phyloP scores from a whole-genome alignment of 1,284 basidiomycete genomes.

The Phellopilus nigrolimitatus region DNA sequence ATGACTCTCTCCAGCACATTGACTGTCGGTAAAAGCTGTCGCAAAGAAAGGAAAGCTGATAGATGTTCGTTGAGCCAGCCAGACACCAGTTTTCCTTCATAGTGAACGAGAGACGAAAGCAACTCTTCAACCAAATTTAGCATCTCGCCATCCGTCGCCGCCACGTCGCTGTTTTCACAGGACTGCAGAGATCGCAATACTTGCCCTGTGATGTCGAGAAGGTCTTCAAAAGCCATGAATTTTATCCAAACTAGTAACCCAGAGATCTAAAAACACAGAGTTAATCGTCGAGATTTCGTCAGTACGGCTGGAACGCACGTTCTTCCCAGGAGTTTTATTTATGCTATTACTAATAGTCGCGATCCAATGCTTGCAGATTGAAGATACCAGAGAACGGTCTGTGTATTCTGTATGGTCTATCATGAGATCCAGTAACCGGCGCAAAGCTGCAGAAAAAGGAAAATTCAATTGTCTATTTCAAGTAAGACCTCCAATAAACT shows the following conservation, averaged over 20 bases:
- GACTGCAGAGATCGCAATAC: background rate
- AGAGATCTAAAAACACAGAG: conserved; percentile 1
- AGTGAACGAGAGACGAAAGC: background rate
- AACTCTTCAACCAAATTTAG: background rate
- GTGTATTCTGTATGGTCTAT: conserved; percentile 25
- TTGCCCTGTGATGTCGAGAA: conserved; percentile 6
- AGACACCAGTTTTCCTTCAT: background rate
- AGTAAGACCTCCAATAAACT: background rate
- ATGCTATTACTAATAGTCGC: background rate
- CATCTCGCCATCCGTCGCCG: background rate
- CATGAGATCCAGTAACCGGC: conserved; percentile 26
- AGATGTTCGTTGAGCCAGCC: conserved; percentile 10
- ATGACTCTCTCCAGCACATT: conserved; percentile 10
- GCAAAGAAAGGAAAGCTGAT: background rate
- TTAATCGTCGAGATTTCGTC: background rate
- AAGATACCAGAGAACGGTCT: conserved; percentile 29
- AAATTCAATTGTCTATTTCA: too few species aligned
- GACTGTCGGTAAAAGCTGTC: background rate
- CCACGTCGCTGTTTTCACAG: background rate
- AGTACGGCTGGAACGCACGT: background rate
- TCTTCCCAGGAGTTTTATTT: background rate
- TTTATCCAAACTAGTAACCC: conserved; percentile 6
- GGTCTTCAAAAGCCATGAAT: conserved; percentile 10
- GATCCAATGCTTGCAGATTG: conserved; percentile 31
- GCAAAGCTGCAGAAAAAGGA: conserved; percentile 28